Conservation (phyloP, 768 basidiomycete species). For the Russula earlei region DNA sequence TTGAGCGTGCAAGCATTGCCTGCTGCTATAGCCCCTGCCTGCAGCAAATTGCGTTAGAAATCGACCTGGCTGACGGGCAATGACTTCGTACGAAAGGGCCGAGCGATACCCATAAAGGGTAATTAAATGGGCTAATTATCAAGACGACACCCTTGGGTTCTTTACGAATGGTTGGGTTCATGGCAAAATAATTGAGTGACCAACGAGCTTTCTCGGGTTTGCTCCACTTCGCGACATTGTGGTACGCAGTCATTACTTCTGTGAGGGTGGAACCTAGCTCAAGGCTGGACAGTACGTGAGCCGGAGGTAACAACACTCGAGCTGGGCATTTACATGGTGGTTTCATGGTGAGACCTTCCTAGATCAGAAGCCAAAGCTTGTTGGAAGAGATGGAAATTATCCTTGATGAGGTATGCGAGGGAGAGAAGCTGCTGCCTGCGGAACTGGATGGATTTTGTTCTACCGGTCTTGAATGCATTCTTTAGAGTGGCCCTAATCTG, state of each 20-base stretch:
- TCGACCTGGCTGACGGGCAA: not conserved
- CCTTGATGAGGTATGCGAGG: conserved; percentile 62
- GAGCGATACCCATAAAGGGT: conserved; percentile 52
- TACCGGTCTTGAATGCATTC: conserved; percentile 55
- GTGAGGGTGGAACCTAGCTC: conserved; percentile 48
- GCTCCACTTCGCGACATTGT: conserved; percentile 66
- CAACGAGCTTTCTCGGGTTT: conserved; percentile 52
- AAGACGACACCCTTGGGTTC: conserved; percentile 71
- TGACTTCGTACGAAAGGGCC: conserved; percentile 42
- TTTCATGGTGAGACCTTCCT: conserved; percentile 52
- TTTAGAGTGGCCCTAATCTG: conserved; percentile 51
- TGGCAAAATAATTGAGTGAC: conserved; percentile 43
- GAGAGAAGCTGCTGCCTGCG: conserved; percentile 71
- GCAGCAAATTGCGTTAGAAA: not conserved
- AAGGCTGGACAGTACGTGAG: conserved; percentile 33
- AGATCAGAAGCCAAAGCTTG: conserved; percentile 53
- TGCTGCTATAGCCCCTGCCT: conserved; percentile 32
- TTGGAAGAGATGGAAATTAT: conserved; percentile 55
- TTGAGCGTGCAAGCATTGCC: conserved; percentile 30
- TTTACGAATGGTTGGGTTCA: conserved; percentile 58
- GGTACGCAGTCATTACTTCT: conserved; percentile 46
- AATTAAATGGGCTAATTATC: conserved; percentile 69
- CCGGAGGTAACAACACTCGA: not conserved
- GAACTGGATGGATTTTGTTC: conserved; percentile 53
- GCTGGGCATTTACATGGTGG: conserved; percentile 34